A percentile compares a stretch with the other conserved stretches of the same genome.
These are phyloP conservation scores for Prinsepia uniflora DNA, from an alignment of 306 rosid species.

Conservation along the genomic window DNA sequence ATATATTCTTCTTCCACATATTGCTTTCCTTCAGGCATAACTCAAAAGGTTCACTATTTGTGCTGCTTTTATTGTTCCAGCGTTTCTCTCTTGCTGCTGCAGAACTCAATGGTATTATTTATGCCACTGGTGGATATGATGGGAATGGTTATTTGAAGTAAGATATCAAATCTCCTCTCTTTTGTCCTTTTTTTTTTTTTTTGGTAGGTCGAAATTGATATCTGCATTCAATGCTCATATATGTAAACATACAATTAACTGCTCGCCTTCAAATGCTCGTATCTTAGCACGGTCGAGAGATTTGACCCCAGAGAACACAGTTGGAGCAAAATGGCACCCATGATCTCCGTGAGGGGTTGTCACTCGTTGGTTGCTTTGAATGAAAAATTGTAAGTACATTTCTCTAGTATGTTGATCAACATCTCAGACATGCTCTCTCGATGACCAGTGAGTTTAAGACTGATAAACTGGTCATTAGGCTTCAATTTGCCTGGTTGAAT, in stretches of 20 bases:
- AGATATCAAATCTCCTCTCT: slow-evolving; percentile 25
- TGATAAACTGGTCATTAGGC: neutral
- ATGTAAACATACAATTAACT: neutral
- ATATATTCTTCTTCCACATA: neutral
- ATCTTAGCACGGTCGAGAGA: slow-evolving; percentile 68
- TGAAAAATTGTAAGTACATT: slow-evolving; percentile 52
- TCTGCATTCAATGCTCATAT: neutral
- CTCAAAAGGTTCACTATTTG: neutral
- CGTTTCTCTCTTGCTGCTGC: slow-evolving; percentile 41
- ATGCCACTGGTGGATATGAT: slow-evolving; percentile 57
- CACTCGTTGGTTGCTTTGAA: slow-evolving; percentile 58
- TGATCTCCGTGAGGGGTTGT: slow-evolving; percentile 43
- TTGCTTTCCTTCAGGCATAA: neutral
- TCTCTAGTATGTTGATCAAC: neutral
- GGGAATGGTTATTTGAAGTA: slow-evolving; percentile 52
- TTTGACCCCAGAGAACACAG: slow-evolving; percentile 83
- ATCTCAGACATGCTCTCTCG: neutral
- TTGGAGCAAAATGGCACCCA: slow-evolving; percentile 53
- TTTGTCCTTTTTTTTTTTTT: slow-evolving; percentile 12
- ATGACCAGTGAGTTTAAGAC: neutral
- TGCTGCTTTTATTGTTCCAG: neutral
- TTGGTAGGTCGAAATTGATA: neutral
- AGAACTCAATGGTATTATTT: slow-evolving; percentile 44
- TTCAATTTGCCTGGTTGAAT: neutral
- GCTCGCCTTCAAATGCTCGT: slow-evolving; percentile 2